Percentiles rank a stretch among this genome's conserved stretches.
Conservation (phyloP, 2,329 filamentous ascomycete species). For the Penicillium sp. region DNA sequence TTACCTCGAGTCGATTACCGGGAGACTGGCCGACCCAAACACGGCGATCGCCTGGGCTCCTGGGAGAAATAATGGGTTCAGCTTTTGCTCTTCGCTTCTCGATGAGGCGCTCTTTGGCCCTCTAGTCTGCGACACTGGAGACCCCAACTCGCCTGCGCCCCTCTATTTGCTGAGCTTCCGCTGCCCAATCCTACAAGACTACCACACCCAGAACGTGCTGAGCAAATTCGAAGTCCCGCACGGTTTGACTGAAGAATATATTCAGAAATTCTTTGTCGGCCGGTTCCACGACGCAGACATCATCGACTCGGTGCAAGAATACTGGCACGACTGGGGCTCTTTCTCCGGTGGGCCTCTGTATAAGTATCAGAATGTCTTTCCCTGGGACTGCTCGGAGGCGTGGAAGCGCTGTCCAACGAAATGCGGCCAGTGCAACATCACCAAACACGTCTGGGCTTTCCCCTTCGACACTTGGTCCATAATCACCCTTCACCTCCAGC, state of each 20-base stretch:
- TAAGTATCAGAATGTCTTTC: slow-evolving; percentile 49
- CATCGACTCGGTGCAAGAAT: slow-evolving; percentile 51
- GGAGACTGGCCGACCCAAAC: slow-evolving; percentile 32
- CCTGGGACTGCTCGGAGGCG: slow-evolving; percentile 56
- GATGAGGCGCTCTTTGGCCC: slow-evolving; percentile 38
- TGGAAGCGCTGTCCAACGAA: slow-evolving; percentile 42
- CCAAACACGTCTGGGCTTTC: slow-evolving; percentile 54
- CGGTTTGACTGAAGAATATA: slow-evolving; percentile 52
- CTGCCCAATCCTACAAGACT: slow-evolving; percentile 26
- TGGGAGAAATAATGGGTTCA: slow-evolving; percentile 42
- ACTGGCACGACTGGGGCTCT: slow-evolving; percentile 54
- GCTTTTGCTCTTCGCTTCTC: slow-evolving; percentile 45
- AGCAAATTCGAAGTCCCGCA: slow-evolving; percentile 45
- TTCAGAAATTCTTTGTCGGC: slow-evolving; percentile 31
- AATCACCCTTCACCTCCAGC: slow-evolving; percentile 43
- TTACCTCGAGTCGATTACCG: slow-evolving; percentile 40
- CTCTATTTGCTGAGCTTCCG: slow-evolving; percentile 51
- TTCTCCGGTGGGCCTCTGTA: slow-evolving; percentile 39
- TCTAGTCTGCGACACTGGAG: slow-evolving; percentile 23
- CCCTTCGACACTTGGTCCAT: slow-evolving; percentile 54
- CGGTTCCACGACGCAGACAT: slow-evolving; percentile 46
- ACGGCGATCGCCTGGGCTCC: slow-evolving; percentile 37
- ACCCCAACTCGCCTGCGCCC: background rate
- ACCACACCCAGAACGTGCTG: slow-evolving; percentile 25
- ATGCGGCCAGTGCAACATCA: slow-evolving; percentile 49